Conservation (phyloP, 495 filamentous ascomycete species). For the Lichina pygmaea region DNA sequence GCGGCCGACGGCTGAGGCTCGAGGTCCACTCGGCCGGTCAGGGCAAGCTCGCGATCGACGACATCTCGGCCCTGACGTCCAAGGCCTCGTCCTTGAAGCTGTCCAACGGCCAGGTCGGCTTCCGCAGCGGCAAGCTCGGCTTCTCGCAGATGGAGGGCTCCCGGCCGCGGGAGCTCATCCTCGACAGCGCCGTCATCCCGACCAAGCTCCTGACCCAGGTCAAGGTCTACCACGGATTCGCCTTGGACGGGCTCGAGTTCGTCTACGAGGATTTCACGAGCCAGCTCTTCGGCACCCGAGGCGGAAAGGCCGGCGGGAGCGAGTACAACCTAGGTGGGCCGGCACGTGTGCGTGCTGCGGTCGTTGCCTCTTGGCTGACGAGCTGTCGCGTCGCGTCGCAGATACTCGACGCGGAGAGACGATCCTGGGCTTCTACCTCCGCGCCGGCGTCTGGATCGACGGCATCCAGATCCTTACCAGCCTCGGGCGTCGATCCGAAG, state of each 20-base stretch:
- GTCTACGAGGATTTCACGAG: constrained; percentile 67
- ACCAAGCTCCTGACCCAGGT: constrained; percentile 52
- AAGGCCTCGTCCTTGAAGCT: constrained; percentile 50
- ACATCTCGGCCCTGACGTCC: constrained; percentile 35
- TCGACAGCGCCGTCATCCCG: constrained; percentile 38
- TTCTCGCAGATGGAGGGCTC: constrained; percentile 43
- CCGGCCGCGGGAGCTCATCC: constrained; percentile 42
- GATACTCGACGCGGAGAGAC: constrained; percentile 71
- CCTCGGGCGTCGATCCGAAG: constrained; percentile 52
- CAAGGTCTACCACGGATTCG: constrained; percentile 49
- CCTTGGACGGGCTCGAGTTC: constrained; percentile 75
- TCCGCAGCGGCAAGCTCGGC: constrained; percentile 53
- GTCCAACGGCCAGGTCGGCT: constrained; percentile 44
- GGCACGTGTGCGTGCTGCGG: neutral
- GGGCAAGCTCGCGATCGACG: constrained; percentile 44
- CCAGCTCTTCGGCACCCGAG: constrained; percentile 73
- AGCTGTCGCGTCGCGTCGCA: constrained; percentile 6
- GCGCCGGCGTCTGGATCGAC: constrained; percentile 67
- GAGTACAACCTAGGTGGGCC: constrained; percentile 48
- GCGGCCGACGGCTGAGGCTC: constrained; percentile 41
- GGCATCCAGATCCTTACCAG: constrained; percentile 80
- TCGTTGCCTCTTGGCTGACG: neutral
- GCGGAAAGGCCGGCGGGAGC: constrained; percentile 46
- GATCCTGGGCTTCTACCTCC: constrained; percentile 62
- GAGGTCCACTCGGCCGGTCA: constrained; percentile 47